A percentile compares a stretch with the other conserved stretches of the same genome.
These are phyloP conservation scores for Trichomonascaceae sp. DNA, from an alignment of 1,139 yeast species.

Conservation along the genomic window DNA sequence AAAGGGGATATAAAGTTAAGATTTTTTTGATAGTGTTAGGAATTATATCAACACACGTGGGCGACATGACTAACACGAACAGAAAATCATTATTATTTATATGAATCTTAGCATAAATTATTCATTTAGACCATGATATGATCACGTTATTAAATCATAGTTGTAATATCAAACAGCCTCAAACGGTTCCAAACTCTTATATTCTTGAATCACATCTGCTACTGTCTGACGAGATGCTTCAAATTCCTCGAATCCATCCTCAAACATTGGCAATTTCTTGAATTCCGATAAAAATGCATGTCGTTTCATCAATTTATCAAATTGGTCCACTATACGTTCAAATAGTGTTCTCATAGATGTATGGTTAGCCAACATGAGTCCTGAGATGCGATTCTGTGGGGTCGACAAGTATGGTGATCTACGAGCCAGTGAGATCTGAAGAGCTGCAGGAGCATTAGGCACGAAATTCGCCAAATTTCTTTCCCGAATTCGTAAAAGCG, in stretches of 20 bases:
- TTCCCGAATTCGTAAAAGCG: constrained; percentile 69
- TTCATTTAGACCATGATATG: neutral
- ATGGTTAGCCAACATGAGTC: constrained; percentile 73
- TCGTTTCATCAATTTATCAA: constrained; percentile 70
- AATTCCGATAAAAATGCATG: constrained; percentile 84
- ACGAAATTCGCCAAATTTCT: constrained; percentile 62
- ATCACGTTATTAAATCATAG: neutral
- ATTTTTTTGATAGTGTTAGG: neutral
- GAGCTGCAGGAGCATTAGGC: constrained; percentile 80
- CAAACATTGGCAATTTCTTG: constrained; percentile 48
- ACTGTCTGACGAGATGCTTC: constrained; percentile 73
- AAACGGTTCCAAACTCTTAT: constrained; percentile 47
- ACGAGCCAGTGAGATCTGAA: constrained; percentile 72
- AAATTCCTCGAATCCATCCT: constrained; percentile 69
- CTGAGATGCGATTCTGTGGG: constrained; percentile 38
- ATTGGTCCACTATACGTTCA: constrained; percentile 64
- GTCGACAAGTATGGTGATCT: constrained; percentile 53
- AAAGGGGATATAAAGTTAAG: neutral
- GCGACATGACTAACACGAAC: neutral
- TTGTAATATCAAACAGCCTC: neutral
- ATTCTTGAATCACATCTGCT: constrained; percentile 64
- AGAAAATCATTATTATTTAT: neutral
- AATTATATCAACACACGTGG: neutral
- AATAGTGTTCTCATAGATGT: constrained; percentile 65
- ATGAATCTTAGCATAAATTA: neutral